Evolutionary conservation across 2,329 filamentous ascomycete genomes (phyloP).

Genomic region (Ascochyta lentis): DNA sequence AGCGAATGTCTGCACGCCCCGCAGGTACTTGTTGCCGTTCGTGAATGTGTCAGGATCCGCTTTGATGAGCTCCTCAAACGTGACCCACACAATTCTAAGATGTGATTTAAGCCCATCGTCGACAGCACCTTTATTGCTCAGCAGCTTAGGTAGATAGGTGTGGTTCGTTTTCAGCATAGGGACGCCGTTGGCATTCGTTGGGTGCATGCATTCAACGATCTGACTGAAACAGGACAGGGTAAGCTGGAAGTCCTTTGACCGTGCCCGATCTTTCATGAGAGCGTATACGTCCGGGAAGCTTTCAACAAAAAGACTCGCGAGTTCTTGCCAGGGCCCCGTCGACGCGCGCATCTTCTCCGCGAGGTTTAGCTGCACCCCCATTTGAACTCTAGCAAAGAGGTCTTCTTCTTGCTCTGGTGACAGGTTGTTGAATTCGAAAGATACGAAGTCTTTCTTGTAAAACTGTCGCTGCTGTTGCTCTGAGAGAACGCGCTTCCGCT

Average conservation of each 20-base stretch:
- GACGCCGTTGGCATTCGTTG: constrained; percentile 28
- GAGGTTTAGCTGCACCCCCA: constrained; percentile 53
- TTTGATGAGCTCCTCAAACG: constrained; percentile 36
- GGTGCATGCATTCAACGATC: constrained; percentile 45
- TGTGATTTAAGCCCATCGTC: constrained; percentile 42
- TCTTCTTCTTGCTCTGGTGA: constrained; percentile 54
- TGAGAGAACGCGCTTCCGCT: constrained; percentile 44
- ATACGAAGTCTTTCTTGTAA: constrained; percentile 50
- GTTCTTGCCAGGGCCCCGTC: constrained; percentile 55
- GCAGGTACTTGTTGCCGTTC: constrained; percentile 33
- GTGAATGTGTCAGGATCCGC: constrained; percentile 38
- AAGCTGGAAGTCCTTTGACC: constrained; percentile 45
- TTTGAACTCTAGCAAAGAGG: constrained; percentile 57
- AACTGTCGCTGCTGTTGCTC: constrained; percentile 48
- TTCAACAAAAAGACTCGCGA: constrained; percentile 52
- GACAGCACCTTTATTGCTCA: constrained; percentile 34
- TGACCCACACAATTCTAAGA: constrained; percentile 43
- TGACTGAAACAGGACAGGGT: constrained; percentile 46
- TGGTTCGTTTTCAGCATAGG: constrained; percentile 35
- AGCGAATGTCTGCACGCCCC: constrained; percentile 42
- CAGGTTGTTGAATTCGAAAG: constrained; percentile 53
- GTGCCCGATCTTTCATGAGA: constrained; percentile 36
- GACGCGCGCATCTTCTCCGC: constrained; percentile 57
- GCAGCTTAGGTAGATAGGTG: constrained; percentile 29
- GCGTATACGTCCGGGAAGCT: constrained; percentile 50